These are phyloP conservation scores for Zymoseptoria ardabiliae DNA, from an alignment of 2,329 filamentous ascomycete species.

Conservation along the genomic window DNA sequence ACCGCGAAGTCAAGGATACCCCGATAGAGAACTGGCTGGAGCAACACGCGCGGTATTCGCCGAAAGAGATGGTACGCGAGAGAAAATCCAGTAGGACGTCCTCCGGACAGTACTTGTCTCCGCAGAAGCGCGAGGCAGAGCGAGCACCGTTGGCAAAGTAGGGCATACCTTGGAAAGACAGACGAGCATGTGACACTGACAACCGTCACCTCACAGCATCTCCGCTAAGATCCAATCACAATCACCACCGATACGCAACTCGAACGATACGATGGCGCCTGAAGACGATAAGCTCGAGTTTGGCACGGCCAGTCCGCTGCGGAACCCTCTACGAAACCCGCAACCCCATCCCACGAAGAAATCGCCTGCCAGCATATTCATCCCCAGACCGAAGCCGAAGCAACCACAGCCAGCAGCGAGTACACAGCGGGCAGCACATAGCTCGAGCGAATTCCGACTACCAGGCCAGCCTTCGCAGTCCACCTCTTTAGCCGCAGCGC, in stretches of 20 bases:
- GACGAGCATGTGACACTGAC: neutral
- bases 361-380: conserved; percentile 20
- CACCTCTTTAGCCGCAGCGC: neutral
- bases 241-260: conserved; percentile 8
- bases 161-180: neutral
- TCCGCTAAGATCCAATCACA: conserved; percentile 28
- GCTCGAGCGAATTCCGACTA: conserved; percentile 15
- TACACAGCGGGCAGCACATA: neutral
- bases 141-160: conserved; percentile 24
- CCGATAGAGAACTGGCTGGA: conserved; percentile 1
- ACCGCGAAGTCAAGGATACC: neutral
- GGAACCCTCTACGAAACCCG: conserved; percentile 37
- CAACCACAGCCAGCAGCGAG: conserved; percentile 4
- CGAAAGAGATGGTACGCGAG: conserved; percentile 19
- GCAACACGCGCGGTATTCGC: neutral
- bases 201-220: conserved; percentile 12
- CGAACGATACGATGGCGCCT: conserved; percentile 1
- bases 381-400: conserved; percentile 16
- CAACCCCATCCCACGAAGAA: conserved; percentile 15
- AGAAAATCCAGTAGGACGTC: conserved; percentile 16
- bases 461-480: conserved; percentile 16
- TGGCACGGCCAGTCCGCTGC: conserved; percentile 51
- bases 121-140: conserved; percentile 15
- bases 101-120: conserved; percentile 14
- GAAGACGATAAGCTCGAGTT: conserved; percentile 42